Percentiles rank a stretch among this genome's conserved stretches.
Conservation (phyloP, 805 yeast species). For the Ogataea henricii region DNA sequence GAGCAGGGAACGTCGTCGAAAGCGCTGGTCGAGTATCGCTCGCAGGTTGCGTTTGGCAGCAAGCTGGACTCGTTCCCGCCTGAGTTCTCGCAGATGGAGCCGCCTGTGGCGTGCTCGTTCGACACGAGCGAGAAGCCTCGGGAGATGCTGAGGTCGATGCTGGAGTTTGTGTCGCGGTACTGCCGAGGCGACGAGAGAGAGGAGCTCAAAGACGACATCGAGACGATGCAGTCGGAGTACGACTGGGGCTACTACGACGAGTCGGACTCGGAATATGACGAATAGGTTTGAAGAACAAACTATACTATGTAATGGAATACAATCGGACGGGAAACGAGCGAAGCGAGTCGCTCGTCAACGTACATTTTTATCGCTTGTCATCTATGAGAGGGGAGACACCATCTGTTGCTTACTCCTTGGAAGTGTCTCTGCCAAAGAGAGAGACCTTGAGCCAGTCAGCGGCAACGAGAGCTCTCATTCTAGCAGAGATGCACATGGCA, state of each 20-base stretch:
- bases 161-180: conserved; percentile 26
- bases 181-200: conserved; percentile 51
- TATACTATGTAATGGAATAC: conserved; percentile 3
- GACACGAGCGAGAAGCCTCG: conserved; percentile 29
- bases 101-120: conserved; percentile 19
- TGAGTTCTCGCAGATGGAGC: conserved; percentile 15
- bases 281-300: not conserved
- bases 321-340: not conserved
- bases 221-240: conserved; percentile 46
- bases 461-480: conserved; percentile 52
- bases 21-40: conserved; percentile 17
- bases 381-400: no score
- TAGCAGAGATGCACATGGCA: conserved; percentile 55
- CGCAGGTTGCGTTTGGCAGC: conserved; percentile 15
- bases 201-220: conserved; percentile 52
- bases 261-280: conserved; percentile 35
- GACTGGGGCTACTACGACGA: conserved; percentile 50
- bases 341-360: not conserved
- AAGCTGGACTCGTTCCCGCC: conserved; percentile 38
- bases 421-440: conserved; percentile 55
- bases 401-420: conserved; percentile 43
- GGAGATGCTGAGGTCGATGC: conserved; percentile 25
- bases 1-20: conserved; percentile 23
- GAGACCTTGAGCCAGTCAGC: conserved; percentile 55
- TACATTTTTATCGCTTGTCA: no score